Evolutionary conservation across 441 rosid species (phyloP), one percentile per base, ranked within the genome.

Genomic region (Arabidopsis hybrid): DNA sequence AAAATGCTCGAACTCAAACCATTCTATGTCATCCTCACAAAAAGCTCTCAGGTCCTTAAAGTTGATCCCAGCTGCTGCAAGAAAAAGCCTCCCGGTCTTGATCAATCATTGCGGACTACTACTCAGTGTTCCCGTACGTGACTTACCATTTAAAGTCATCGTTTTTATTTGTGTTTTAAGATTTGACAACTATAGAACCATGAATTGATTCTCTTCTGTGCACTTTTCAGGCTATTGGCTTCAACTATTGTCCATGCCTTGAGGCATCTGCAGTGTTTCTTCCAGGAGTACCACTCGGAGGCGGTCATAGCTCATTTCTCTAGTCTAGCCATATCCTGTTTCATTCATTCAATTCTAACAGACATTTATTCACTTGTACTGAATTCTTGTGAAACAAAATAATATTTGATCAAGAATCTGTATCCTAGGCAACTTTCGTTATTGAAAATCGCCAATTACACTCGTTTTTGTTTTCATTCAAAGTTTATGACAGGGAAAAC

Each of bases 201-300:
- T 26, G 3, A 7, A n/a, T 8, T 59, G 43, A 40, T 56, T 60
- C 2, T 73, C 60, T 40, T 57, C 5, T 31, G 0, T 45, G 16
- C 14, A 8, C 3, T 5, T 75, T 75, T 70, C 91, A 95, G 98
- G 87, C 84, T 79, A 83, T 93, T 73, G 85, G 90, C 79, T 88
- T 91, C 86, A 84, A 74, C 14, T 78, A 61, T 71, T 95, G 95
- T 81, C 83, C 89, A 70, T 86, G 88, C 78, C 65, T 89, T 74
- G 68, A 10, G 29, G 87, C 80, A 11, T 83, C 88, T 42, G 85
- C 85, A 63, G 80, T 64, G 69, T 93, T 88, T 85, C 84, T 85
- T 77, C 96, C 99, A 56, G 84, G 86, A 79, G 91, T 88, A 69
- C 96, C 95, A 36, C 96, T 91, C 11, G 96, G 96, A n/a, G 95